A percentile compares a stretch with the other conserved stretches of the same genome.
Evolutionary conservation across 192 early-diverging fungal species (phyloP).

Genomic region (Coemansia pectinata): DNA sequence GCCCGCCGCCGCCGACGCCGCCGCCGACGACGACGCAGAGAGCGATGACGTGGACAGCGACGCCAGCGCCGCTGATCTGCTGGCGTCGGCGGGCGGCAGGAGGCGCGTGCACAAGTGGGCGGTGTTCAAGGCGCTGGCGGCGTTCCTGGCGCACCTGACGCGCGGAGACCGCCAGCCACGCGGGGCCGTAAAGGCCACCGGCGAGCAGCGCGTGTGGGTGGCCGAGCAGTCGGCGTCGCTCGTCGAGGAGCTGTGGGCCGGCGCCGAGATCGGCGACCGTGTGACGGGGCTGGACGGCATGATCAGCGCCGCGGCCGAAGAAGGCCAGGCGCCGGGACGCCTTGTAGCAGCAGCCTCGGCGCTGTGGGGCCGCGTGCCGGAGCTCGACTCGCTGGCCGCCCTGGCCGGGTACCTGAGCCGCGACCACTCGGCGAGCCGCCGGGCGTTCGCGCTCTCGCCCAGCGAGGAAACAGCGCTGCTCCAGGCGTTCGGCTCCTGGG

Average conservation of each 20-base stretch:
- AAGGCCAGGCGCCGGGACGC: background rate
- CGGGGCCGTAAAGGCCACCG: background rate
- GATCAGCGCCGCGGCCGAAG: conserved; percentile 16
- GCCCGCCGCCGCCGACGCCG: background rate
- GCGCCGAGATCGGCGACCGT: background rate
- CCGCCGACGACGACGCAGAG: background rate
- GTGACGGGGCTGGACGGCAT: conserved; percentile 25
- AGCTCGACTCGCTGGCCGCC: conserved; percentile 18
- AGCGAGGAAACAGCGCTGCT: conserved; percentile 43
- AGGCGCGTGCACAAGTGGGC: conserved; percentile 23
- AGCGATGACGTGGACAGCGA: conserved; percentile 20
- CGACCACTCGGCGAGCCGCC: conserved; percentile 33
- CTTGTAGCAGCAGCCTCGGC: conserved; percentile 34
- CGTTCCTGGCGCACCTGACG: conserved; percentile 38
- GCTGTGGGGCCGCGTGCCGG: conserved; percentile 29
- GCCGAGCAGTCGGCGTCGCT: conserved; percentile 37
- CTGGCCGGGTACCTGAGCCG: conserved; percentile 36
- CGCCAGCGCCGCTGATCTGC: conserved; percentile 7
- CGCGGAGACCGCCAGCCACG: conserved; percentile 2
- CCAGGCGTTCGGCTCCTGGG: conserved; percentile 37
- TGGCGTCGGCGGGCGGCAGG: conserved; percentile 3
- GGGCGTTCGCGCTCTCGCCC: conserved; percentile 21
- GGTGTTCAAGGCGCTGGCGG: conserved; percentile 31
- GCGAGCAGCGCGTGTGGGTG: conserved; percentile 24
- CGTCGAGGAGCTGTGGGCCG: conserved; percentile 46